Evolutionary conservation across 306 rosid genomes (phyloP), one percentile per base, ranked within the genome.

Genomic region (Cucurbita argyrosperma): DNA sequence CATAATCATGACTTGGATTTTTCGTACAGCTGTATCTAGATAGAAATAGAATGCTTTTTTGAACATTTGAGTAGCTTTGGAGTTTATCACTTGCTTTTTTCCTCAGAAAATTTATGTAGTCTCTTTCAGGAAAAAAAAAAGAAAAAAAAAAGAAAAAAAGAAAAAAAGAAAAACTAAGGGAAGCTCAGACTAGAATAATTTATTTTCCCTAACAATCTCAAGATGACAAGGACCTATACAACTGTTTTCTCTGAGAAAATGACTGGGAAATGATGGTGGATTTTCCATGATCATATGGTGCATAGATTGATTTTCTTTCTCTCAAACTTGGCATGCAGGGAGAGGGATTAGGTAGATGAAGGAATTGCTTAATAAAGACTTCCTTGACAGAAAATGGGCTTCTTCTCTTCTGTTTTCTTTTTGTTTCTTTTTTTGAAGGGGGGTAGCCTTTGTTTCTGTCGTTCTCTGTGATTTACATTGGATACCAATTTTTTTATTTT

Each of bases 31-130:
- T 88, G 88, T 87, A 51, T 62, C 23, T 15, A 35, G 66, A 59
- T 60, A 80, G 77, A 81, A 30, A 61, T 84, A 49, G 45, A 51
- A 51, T 51, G 60, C 60, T 70, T 70, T 68, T 50, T 70, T 70
- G 74, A 70, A 51, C 74, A 88, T 76, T 87, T 83, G 96, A 92
- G 96, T 92, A 84, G 81, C 89, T 86, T 88, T 74, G 79, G 82
- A 86, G 96, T 76, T 85, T 88, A 77, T 86, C 83, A 11, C 78
- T 72, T 74, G 18, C 76, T 79, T 77, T 80, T 57, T 63, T 78
- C 43, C 62, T 37, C 59, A 70, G 74, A 37, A 51, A 70, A 71
- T 50, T 26, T 13, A 26, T 14, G 72, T 74, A 69, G 83, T 84
- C 79, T 19, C 21, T 49, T 16, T 71, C 75, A 71, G 57, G 30